Evolutionary conservation across 2,329 filamentous ascomycete species (phyloP).

Genomic region (Trichothecium roseum): DNA sequence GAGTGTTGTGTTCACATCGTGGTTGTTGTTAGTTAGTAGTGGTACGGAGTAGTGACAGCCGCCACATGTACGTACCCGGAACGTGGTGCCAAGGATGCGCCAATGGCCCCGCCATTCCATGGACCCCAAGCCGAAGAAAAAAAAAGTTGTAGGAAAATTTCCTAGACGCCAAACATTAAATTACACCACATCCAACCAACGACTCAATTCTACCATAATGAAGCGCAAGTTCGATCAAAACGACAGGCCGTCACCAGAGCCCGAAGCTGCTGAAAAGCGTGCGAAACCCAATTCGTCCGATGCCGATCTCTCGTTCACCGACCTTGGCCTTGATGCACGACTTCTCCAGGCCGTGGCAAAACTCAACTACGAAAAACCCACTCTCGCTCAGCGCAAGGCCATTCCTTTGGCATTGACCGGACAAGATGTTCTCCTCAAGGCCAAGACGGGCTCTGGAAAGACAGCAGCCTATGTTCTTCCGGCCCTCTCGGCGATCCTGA

Average conservation of each 20-base stretch:
- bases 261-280: slow-evolving; percentile 14
- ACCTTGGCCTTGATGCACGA: slow-evolving; percentile 72
- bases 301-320: slow-evolving; percentile 52
- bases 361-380: slow-evolving; percentile 76
- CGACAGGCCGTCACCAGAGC: slow-evolving; percentile 31
- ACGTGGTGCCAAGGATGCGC: too few species aligned
- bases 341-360: slow-evolving; percentile 77
- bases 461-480: slow-evolving; percentile 93
- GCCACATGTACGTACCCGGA: too few species aligned
- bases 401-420: slow-evolving; percentile 84
- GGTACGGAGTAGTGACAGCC: too few species aligned
- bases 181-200: not conserved
- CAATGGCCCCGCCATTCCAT: too few species aligned
- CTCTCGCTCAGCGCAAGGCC: slow-evolving; percentile 76
- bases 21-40: too few species aligned
- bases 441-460: slow-evolving; percentile 93
- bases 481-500: slow-evolving; percentile 74
- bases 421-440: slow-evolving; percentile 81
- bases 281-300: slow-evolving; percentile 13
- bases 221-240: slow-evolving; percentile 53
- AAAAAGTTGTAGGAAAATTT: too few species aligned
- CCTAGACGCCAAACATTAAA: not conserved
- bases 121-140: too few species aligned
- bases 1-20: too few species aligned
- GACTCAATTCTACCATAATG: slow-evolving; percentile 24